A percentile compares a stretch with the other conserved stretches of the same genome.
These are phyloP conservation scores for Colletotrichum aenigma DNA, from an alignment of 2,329 filamentous ascomycete genomes.

Conservation along the genomic window DNA sequence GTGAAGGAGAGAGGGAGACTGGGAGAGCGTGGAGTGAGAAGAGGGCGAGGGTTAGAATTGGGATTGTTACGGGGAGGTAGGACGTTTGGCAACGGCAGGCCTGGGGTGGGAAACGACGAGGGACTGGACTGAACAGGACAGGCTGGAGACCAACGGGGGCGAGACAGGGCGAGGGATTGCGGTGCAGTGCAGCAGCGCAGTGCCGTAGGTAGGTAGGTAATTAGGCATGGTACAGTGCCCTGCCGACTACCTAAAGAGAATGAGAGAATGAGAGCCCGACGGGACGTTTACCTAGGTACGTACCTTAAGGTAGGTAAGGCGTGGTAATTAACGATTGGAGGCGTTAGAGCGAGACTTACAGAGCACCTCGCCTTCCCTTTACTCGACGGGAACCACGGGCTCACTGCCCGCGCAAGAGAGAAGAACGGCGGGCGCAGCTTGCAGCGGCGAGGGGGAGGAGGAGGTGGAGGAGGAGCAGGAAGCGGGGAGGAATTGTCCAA, in stretches of 20 bases:
- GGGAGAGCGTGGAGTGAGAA: background rate
- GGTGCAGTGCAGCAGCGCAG: background rate
- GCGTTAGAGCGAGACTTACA: background rate
- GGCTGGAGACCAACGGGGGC: background rate
- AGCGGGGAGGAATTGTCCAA: background rate
- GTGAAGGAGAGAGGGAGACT: background rate
- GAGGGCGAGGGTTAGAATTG: constrained; percentile 9
- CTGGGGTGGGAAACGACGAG: background rate
- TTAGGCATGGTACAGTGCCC: background rate
- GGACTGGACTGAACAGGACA: background rate
- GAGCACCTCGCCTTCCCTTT: background rate
- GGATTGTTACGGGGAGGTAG: constrained; percentile 12
- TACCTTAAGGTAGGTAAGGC: background rate
- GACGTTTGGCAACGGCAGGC: background rate
- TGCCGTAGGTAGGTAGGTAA: background rate
- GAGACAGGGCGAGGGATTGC: background rate
- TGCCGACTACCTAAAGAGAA: background rate
- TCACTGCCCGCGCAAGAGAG: background rate
- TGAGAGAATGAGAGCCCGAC: background rate
- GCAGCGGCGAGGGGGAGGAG: background rate
- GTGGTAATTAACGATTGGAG: background rate
- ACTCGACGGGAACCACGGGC: background rate
- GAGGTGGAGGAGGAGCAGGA: background rate
- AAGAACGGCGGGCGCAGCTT: constrained; percentile 5
- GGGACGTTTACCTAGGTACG: background rate